A percentile compares a stretch with the other conserved stretches of the same genome.
These are phyloP conservation scores for Trichophyton benhamiae DNA, from an alignment of 2,329 filamentous ascomycete genomes.

Conservation along the genomic window DNA sequence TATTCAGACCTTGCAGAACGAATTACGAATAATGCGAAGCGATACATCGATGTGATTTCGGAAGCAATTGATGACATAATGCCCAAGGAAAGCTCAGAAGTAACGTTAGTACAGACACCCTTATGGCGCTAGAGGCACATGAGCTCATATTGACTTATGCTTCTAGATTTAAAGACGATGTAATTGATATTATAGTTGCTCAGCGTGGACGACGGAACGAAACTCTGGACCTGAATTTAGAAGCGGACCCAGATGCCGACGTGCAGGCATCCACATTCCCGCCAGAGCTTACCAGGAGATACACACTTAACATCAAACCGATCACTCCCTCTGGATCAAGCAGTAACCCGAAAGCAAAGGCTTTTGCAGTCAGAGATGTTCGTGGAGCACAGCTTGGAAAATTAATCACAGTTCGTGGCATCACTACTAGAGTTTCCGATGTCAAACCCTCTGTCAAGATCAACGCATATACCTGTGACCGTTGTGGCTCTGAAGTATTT, in stretches of 20 bases:
- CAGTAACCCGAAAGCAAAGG: conserved; percentile 46
- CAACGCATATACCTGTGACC: conserved; percentile 94
- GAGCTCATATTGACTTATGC: conserved; percentile 8
- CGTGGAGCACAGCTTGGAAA: conserved; percentile 84
- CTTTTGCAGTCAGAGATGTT: conserved; percentile 83
- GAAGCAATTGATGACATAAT: conserved; percentile 77
- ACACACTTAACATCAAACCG: conserved; percentile 93
- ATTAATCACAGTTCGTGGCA: conserved; percentile 87
- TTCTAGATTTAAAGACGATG: conserved; percentile 83
- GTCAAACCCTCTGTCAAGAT: conserved; percentile 97
- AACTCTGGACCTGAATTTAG: conserved; percentile 54
- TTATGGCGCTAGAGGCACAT: background rate
- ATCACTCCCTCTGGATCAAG: conserved; percentile 59
- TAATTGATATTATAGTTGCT: conserved; percentile 91
- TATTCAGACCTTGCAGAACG: conserved; percentile 60
- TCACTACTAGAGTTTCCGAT: conserved; percentile 88
- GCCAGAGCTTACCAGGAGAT: conserved; percentile 78
- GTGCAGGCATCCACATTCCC: conserved; percentile 70
- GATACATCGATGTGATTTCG: conserved; percentile 87
- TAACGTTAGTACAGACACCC: conserved; percentile 47
- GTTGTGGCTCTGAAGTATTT: conserved; percentile 94
- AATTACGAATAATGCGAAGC: conserved; percentile 81
- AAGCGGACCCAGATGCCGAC: conserved; percentile 52
- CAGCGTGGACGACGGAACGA: conserved; percentile 80
- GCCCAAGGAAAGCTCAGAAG: conserved; percentile 63